A percentile compares a stretch with the other conserved stretches of the same genome.
Evolutionary conservation across 805 yeast genomes (phyloP).

Genomic region (Ogataea salicorniae): DNA sequence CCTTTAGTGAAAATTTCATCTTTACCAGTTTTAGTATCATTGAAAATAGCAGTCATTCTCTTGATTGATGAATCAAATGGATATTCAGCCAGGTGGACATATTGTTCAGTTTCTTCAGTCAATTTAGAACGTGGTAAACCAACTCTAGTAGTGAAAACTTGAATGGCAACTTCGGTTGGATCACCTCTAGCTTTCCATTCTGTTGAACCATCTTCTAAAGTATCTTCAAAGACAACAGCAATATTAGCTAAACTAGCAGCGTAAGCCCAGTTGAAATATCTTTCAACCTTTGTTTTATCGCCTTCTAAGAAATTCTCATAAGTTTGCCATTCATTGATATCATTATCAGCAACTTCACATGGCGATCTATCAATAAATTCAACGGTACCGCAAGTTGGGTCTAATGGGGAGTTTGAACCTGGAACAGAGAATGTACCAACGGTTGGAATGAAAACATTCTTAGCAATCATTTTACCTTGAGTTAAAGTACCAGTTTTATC

Average conservation of each 20-base stretch:
- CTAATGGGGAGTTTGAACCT: slow-evolving; percentile 55
- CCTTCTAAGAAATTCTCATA: slow-evolving; percentile 15
- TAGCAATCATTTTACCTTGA: slow-evolving; percentile 75
- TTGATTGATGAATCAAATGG: slow-evolving; percentile 75
- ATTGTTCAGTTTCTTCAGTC: slow-evolving; percentile 34
- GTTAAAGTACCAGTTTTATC: slow-evolving; percentile 83
- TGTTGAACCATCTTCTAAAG: slow-evolving; percentile 33
- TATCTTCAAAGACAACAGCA: slow-evolving; percentile 54
- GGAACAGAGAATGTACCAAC: slow-evolving; percentile 52
- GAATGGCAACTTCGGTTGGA: slow-evolving; percentile 86
- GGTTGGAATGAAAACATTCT: slow-evolving; percentile 62
- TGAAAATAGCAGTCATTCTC: slow-evolving; percentile 63
- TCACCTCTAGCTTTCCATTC: slow-evolving; percentile 82
- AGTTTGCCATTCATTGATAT: slow-evolving; percentile 29
- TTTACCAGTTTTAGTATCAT: slow-evolving; percentile 26
- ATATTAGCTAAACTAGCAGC: slow-evolving; percentile 78
- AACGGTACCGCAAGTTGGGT: slow-evolving; percentile 56
- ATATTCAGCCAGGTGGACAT: slow-evolving; percentile 52
- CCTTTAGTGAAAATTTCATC: slow-evolving; percentile 53
- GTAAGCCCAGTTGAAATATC: slow-evolving; percentile 47
- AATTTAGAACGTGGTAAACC: slow-evolving; percentile 41
- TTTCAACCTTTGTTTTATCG: slow-evolving; percentile 13
- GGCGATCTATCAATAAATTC: slow-evolving; percentile 34
- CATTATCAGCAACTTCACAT: slow-evolving; percentile 32
- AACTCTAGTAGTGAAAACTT: slow-evolving; percentile 64